Conservation (phyloP, 371 early-diverging fungal genomes). For the Mucor plumbeus region DNA sequence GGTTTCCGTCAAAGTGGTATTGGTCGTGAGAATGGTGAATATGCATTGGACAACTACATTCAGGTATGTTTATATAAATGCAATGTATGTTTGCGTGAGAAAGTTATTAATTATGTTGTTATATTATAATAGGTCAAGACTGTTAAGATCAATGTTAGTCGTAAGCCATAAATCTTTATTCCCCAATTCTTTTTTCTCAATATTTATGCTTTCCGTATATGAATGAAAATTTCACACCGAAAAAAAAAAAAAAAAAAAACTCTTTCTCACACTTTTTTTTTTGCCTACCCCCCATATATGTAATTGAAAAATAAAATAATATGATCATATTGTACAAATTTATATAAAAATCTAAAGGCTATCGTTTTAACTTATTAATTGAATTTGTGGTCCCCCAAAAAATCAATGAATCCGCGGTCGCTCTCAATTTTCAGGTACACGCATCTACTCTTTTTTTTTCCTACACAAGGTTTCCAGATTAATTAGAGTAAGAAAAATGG, state of each 20-base stretch:
- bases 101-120: conserved; percentile 6
- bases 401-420: too few species aligned
- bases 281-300: background rate
- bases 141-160: conserved; percentile 44
- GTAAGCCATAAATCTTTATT: conserved; percentile 28
- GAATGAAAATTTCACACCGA: background rate
- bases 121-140: conserved; percentile 35
- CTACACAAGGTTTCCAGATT: too few species aligned
- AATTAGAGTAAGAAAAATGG: too few species aligned
- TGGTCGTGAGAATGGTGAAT: conserved; percentile 81
- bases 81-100: conserved; percentile 13
- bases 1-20: conserved; percentile 87
- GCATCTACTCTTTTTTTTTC: too few species aligned
- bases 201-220: background rate
- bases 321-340: background rate
- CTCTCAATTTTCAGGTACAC: too few species aligned
- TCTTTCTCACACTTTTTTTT: background rate
- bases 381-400: too few species aligned
- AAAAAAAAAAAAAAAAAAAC: background rate
- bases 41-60: conserved; percentile 73
- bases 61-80: conserved; percentile 33
- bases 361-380: too few species aligned
- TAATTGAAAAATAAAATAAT: background rate
- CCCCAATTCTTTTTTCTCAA: background rate
- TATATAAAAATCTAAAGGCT: background rate